Evolutionary conservation across 139 green algal genomes (phyloP).

Genomic region (Chlorella sp.): DNA sequence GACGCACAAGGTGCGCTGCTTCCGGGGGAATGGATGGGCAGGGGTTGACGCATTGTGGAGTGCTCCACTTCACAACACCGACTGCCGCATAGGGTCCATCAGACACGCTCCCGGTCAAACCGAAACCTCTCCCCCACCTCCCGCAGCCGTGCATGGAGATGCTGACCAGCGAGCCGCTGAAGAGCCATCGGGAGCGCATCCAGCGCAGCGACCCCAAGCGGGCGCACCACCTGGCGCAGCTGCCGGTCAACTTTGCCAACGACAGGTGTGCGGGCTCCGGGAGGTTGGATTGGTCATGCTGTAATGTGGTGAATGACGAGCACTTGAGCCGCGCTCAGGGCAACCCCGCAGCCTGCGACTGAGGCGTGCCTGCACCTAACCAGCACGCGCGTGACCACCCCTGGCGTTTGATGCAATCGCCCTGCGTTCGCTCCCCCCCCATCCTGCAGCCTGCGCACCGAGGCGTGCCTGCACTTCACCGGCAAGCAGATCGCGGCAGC

Average conservation of each 20-base stretch:
- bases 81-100: no score
- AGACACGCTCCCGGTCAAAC: no score
- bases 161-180: not conserved
- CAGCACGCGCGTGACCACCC: no score
- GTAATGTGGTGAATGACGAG: no score
- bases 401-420: no score
- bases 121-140: no score
- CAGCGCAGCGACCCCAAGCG: no score
- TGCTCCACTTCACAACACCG: no score
- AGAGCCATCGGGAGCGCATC: not conserved
- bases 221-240: not conserved
- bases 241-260: not conserved
- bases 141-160: not conserved
- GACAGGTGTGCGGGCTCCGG: not conserved
- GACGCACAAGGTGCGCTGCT: constrained; percentile 6
- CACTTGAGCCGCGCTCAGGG: no score
- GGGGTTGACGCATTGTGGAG: no score
- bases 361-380: not conserved
- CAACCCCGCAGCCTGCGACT: not conserved
- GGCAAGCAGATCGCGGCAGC: constrained; percentile 19
- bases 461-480: constrained; percentile 34
- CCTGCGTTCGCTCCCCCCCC: not conserved
- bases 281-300: no score
- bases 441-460: constrained; percentile 37
- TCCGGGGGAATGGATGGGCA: no score